Base-by-base conservation (phyloP, 2,329 filamentous ascomycete species). In the Sclerotinia sclerotiorum region DNA sequence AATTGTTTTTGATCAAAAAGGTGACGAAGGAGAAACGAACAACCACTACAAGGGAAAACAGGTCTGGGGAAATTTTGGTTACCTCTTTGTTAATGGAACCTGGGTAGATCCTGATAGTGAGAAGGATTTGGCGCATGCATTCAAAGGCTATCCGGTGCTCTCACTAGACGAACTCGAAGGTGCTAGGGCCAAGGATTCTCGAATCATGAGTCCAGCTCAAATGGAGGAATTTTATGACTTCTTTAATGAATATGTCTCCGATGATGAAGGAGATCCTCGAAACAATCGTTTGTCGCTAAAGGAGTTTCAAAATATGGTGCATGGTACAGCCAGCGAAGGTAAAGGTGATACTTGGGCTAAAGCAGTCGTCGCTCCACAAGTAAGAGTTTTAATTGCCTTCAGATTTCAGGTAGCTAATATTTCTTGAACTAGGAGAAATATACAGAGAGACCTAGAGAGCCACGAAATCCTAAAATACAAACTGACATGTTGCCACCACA, bases 221-320 rank as follows among this genome's bases (percentile, higher is more conserved):
- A 15, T 70, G 27, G 64, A 73, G 0, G 54, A 58, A 24, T 73
- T 75, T 29, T 78, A 75, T 56, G 58, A 72, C 3, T 63, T 44
- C 29, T 68, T 51, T 54, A 52, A 69, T 1, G 68, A 73, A 46
- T 77, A 78, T 44, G 75, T 79, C 27, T 79, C 77, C 0, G 81
- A 83, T 57, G 75, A 77, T 13, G 82, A 85, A 68, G 81, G 80
- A 1, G 77, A 78, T 29, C 75, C 77, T 0, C 71, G 76, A 5
- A 73, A 76, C 5, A 78, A 76, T 1, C 78, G 78, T 1, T 79
- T 84, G 39, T 80, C 79, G 0, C 80, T 81, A 1, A 79, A 77
- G 69, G 82, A 79, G 0, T 84, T 84, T 79, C 78, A 76, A 73
- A 80, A 44, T 72, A 79, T 68, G 80, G 79, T 63, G 76, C 76